A percentile compares a stretch with the other conserved stretches of the same genome.
Conservation (phyloP, 768 basidiomycete species). For the Lentinula aciculospora region DNA sequence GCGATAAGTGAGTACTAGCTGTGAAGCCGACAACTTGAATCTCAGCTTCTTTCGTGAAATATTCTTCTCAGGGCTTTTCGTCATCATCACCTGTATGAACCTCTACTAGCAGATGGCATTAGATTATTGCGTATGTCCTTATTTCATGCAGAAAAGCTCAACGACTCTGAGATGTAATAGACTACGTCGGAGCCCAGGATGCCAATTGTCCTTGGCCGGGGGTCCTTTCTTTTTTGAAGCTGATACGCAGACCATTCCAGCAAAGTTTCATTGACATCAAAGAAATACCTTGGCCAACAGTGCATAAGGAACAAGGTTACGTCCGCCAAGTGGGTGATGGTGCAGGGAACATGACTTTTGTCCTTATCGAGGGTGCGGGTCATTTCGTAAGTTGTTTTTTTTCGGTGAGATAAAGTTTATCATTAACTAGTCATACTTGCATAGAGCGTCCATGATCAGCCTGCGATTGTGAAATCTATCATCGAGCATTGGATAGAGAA, state of each 20-base stretch:
- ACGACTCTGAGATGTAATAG: conserved; percentile 7
- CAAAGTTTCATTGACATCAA: conserved; percentile 17
- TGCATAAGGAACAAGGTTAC: conserved; percentile 14
- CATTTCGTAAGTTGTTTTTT: conserved; percentile 22
- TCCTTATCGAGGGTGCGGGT: conserved; percentile 24
- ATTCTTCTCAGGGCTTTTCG: conserved; percentile 10
- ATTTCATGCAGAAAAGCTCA: background rate
- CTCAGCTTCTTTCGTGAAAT: too few species aligned
- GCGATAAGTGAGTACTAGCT: conserved; percentile 15
- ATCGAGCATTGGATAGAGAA: conserved; percentile 19
- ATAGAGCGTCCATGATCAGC: conserved; percentile 19
- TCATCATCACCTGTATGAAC: conserved; percentile 17
- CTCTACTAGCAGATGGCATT: conserved; percentile 21
- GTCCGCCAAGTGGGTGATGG: conserved; percentile 22
- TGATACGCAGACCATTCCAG: conserved; percentile 20
- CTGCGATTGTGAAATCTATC: conserved; percentile 17
- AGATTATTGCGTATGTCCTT: conserved; percentile 20
- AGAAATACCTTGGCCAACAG: conserved; percentile 22
- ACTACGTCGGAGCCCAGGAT: conserved; percentile 23
- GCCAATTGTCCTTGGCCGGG: conserved; percentile 25
- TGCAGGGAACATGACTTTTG: conserved; percentile 27
- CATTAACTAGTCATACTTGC: background rate
- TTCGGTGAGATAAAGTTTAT: background rate
- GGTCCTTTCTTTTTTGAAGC: conserved; percentile 21
- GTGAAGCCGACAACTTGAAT: background rate